These are phyloP conservation scores for Globisporangium alternatum DNA, from an alignment of 352 stramenopile genomes.

Conservation along the genomic window DNA sequence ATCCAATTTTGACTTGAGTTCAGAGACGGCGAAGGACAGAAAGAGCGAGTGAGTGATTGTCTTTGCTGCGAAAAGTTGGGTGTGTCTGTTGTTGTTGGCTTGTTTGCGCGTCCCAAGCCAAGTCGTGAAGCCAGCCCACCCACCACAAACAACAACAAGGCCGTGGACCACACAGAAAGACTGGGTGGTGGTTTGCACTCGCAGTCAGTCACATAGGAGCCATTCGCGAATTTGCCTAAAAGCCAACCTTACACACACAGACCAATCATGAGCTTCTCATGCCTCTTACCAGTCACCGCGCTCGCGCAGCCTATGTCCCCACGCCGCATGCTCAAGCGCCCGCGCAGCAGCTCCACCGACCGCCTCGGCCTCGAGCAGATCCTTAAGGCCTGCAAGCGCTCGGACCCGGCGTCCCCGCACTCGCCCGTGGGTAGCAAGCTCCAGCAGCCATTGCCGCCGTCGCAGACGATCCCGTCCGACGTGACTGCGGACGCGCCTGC, in stretches of 20 bases:
- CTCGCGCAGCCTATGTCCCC: constrained; percentile 17
- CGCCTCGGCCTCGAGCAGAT: constrained; percentile 45
- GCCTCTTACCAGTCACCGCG: constrained; percentile 39
- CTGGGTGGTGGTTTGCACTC: constrained; percentile 3
- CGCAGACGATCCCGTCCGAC: constrained; percentile 6
- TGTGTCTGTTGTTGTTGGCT: constrained; percentile 4
- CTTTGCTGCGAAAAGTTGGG: background rate
- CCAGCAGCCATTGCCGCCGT: constrained; percentile 16
- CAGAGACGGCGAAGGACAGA: background rate
- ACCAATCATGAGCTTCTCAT: constrained; percentile 58
- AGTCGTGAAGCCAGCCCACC: constrained; percentile 7
- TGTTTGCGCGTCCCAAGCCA: constrained; percentile 10
- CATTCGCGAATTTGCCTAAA: constrained; percentile 12
- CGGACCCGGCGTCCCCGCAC: constrained; percentile 45
- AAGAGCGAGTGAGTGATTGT: constrained; percentile 4
- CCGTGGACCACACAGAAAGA: background rate
- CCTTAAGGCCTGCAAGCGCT: constrained; percentile 65
- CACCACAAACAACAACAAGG: background rate
- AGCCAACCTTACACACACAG: background rate
- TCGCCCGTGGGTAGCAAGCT: constrained; percentile 22
- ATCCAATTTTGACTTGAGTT: background rate
- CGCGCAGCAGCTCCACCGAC: constrained; percentile 44
- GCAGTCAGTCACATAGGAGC: background rate
- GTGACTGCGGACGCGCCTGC: constrained; percentile 4
- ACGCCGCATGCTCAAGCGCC: constrained; percentile 49